These are phyloP conservation scores for Kitagawia praeruptora DNA, from an alignment of 129 eudicot species.

Conservation along the genomic window DNA sequence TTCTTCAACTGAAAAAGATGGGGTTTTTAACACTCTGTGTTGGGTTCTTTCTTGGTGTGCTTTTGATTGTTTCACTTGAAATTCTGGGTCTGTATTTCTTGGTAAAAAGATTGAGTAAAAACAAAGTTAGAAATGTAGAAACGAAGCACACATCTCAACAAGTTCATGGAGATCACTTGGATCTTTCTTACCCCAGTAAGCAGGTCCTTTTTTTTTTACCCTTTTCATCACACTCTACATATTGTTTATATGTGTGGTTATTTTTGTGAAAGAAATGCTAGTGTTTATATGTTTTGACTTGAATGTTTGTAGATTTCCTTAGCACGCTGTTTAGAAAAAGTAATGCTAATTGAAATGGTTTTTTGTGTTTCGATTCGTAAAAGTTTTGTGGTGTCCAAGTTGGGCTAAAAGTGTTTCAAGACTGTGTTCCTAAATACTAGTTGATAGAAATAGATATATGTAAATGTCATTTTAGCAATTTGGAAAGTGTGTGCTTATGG, in stretches of 20 bases:
- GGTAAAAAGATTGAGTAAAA: slow-evolving; percentile 26
- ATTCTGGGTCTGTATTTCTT: slow-evolving; percentile 34
- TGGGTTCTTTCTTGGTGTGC: slow-evolving; percentile 50
- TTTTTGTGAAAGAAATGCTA: neutral
- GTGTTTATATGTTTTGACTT: neutral
- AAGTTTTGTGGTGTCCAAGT: too few species aligned
- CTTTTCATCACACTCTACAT: neutral
- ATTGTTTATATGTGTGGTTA: neutral
- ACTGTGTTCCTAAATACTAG: too few species aligned
- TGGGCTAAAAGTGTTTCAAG: too few species aligned
- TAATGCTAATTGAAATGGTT: neutral
- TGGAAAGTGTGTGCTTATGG: too few species aligned
- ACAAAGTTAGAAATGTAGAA: slow-evolving; percentile 26
- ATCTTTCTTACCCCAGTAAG: slow-evolving; percentile 31
- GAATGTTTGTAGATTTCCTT: neutral
- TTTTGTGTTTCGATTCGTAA: neutral
- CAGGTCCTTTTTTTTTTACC: slow-evolving; percentile 30
- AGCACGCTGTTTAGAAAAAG: neutral
- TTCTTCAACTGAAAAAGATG: slow-evolving; percentile 2
- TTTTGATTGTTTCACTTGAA: slow-evolving; percentile 44
- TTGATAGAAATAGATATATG: too few species aligned
- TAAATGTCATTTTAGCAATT: too few species aligned
- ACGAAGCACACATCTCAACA: slow-evolving; percentile 15
- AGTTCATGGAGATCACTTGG: slow-evolving; percentile 20
- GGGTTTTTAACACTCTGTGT: slow-evolving; percentile 34